A percentile compares a stretch with the other conserved stretches of the same genome.
Evolutionary conservation across 768 basidiomycete species (phyloP).

Genomic region (Kwoniella botswanensis): DNA sequence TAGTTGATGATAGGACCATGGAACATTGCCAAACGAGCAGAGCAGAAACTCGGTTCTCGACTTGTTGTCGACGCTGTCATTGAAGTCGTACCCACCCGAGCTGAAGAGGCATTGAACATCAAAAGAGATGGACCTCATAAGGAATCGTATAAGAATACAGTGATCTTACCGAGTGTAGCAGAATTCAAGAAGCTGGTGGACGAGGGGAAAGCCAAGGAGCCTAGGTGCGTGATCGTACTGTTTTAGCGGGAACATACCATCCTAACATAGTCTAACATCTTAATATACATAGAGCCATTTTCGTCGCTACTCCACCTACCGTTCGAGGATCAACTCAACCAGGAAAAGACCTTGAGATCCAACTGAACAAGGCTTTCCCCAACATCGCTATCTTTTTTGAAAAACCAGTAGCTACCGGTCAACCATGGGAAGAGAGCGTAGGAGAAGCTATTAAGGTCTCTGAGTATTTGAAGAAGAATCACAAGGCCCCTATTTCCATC

Average conservation of each 20-base stretch:
- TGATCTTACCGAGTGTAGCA: conserved; percentile 29
- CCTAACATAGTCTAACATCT: neutral
- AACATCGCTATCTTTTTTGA: conserved; percentile 86
- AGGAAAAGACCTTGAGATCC: conserved; percentile 80
- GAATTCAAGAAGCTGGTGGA: conserved; percentile 32
- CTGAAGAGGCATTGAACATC: conserved; percentile 72
- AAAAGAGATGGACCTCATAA: conserved; percentile 87
- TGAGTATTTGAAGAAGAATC: conserved; percentile 69
- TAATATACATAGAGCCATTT: conserved; percentile 66
- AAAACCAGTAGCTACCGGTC: conserved; percentile 86
- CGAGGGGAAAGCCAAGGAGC: conserved; percentile 25
- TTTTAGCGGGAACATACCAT: neutral
- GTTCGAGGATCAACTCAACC: conserved; percentile 76
- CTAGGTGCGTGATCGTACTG: conserved; percentile 33
- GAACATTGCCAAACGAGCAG: conserved; percentile 59
- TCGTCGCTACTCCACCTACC: conserved; percentile 88
- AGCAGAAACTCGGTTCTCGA: conserved; percentile 83
- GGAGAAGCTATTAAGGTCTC: conserved; percentile 73
- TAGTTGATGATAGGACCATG: conserved; percentile 42
- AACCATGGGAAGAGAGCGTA: conserved; percentile 57
- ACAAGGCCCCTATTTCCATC: conserved; percentile 75
- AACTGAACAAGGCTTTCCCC: conserved; percentile 83
- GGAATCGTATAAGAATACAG: conserved; percentile 81
- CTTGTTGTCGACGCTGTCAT: conserved; percentile 92
- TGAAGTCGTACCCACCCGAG: conserved; percentile 83